phyloP scores from a whole-genome alignment of 83 land plant species.

The Picea engelmannii region DNA sequence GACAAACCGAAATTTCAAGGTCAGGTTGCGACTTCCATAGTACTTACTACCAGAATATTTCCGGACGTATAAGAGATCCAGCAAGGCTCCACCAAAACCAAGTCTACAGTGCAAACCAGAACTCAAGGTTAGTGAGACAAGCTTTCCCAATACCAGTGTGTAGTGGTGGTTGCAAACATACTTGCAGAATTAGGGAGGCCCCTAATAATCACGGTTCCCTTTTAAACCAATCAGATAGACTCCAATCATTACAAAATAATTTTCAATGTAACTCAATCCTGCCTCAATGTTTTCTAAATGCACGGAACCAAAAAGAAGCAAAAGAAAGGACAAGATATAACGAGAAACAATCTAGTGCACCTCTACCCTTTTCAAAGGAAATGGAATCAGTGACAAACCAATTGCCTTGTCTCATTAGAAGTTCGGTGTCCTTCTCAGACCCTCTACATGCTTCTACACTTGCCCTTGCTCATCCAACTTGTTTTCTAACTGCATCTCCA shows the following conservation, averaged over 20 bases:
- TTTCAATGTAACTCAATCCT: no score
- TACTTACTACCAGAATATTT: no score
- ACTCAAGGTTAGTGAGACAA: background rate
- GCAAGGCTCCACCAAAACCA: background rate
- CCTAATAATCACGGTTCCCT: background rate
- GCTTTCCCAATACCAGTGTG: background rate
- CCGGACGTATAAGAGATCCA: background rate
- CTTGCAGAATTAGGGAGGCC: no score
- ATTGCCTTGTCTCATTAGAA: background rate
- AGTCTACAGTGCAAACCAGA: background rate
- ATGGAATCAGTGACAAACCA: no score
- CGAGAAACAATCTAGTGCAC: no score
- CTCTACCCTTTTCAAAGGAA: no score
- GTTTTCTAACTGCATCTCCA: background rate
- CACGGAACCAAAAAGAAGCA: no score
- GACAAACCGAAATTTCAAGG: no score
- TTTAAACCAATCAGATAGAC: background rate
- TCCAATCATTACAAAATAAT: background rate
- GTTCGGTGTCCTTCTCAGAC: background rate
- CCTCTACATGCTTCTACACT: background rate
- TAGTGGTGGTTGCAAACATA: background rate
- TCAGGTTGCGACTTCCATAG: no score
- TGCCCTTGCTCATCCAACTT: background rate
- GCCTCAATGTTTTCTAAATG: no score
- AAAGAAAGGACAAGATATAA: no score